These are phyloP conservation scores for Pueraria montana DNA, from an alignment of 306 rosid species.

Conservation along the genomic window DNA sequence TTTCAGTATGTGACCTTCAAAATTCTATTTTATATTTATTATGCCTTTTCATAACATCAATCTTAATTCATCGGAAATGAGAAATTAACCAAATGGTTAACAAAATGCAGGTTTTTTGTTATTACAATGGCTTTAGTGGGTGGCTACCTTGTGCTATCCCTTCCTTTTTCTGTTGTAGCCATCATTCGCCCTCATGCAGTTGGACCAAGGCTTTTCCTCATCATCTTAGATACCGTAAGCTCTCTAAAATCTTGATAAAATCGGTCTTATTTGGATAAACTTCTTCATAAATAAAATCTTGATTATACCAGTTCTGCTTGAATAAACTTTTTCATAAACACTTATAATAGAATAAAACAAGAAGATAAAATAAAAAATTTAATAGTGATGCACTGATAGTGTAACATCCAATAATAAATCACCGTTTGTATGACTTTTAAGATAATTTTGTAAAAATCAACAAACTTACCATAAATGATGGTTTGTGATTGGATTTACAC, in stretches of 20 bases:
- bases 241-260: background rate
- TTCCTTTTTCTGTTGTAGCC: conserved; percentile 78
- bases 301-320: no score
- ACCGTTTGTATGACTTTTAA: no score
- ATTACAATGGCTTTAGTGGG: conserved; percentile 79
- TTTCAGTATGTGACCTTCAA: conserved; percentile 67
- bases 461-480: no score
- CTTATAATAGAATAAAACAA: no score
- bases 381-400: no score
- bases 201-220: conserved; percentile 72
- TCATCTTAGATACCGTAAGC: conserved; percentile 80
- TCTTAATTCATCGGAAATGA: background rate
- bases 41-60: background rate
- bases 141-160: conserved; percentile 88
- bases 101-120: conserved; percentile 82
- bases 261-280: no score
- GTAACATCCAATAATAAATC: no score
- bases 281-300: no score
- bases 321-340: no score
- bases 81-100: background rate
- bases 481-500: no score
- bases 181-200: conserved; percentile 79
- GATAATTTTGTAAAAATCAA: no score
- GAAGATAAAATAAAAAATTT: no score
- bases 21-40: background rate